A percentile compares a stretch with the other conserved stretches of the same genome.
phyloP scores from a whole-genome alignment of 1,284 basidiomycete genomes.

The Agroathelia rolfsii region DNA sequence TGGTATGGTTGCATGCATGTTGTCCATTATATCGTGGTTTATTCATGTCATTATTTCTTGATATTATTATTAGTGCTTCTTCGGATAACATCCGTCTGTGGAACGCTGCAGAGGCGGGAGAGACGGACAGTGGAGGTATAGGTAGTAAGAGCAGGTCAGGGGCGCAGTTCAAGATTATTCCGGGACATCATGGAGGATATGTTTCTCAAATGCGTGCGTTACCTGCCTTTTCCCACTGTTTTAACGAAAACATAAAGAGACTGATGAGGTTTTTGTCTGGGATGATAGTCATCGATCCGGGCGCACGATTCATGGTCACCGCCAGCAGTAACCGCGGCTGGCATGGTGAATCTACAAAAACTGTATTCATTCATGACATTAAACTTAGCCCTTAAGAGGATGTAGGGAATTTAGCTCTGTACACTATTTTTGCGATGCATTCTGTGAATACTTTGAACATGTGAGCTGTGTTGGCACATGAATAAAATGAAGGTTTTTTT shows the following conservation, averaged over 20 bases:
- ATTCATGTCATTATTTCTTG: conserved; percentile 5
- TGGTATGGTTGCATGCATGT: conserved; percentile 45
- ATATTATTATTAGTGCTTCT: conserved; percentile 54
- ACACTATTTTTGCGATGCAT: conserved; percentile 1
- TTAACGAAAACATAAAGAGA: conserved; percentile 12
- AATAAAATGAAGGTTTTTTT: not conserved
- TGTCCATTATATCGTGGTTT: conserved; percentile 5
- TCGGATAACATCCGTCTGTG: conserved; percentile 91
- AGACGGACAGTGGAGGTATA: conserved; percentile 49
- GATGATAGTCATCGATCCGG: conserved; percentile 85
- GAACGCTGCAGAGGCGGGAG: conserved; percentile 77
- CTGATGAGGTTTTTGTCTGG: conserved; percentile 12
- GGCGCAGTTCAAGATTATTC: conserved; percentile 89
- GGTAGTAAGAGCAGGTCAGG: conserved; percentile 53
- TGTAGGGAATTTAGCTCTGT: too few relatives aligned
- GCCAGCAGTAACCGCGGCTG: conserved; percentile 93
- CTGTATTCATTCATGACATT: conserved; percentile 86
- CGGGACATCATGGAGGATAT: conserved; percentile 91
- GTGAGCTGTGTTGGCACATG: not conserved
- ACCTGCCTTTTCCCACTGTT: conserved; percentile 8
- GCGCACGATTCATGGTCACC: conserved; percentile 78
- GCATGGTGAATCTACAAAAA: conserved; percentile 84
- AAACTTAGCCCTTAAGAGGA: conserved; percentile 33
- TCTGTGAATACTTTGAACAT: not conserved
- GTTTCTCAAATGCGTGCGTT: conserved; percentile 81